Evolutionary conservation across 176 grass and related monocot genomes (phyloP).

Genomic region (Saccharum spontaneum): DNA sequence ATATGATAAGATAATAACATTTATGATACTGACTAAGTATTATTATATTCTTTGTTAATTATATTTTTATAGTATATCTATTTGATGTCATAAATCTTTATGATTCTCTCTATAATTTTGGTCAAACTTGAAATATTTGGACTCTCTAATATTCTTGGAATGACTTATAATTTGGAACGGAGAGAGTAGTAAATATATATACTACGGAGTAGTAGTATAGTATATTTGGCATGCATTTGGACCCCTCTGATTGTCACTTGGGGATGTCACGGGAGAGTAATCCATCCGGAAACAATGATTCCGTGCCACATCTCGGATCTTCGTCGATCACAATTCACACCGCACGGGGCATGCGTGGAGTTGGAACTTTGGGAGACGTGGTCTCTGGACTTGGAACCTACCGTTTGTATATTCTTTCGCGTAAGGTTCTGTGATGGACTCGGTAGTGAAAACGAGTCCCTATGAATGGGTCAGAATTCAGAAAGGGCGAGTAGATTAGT

Average conservation of each 20-base stretch:
- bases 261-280: neutral
- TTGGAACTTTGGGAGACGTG: neutral
- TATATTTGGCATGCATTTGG: neutral
- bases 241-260: neutral
- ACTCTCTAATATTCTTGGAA: too few relatives aligned
- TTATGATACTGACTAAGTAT: too few relatives aligned
- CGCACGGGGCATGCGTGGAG: neutral
- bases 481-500: neutral
- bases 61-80: too few relatives aligned
- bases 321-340: neutral
- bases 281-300: constrained; percentile 14
- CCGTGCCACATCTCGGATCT: too few relatives aligned
- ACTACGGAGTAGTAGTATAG: too few relatives aligned
- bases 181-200: too few relatives aligned
- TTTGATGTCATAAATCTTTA: too few relatives aligned
- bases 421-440: neutral
- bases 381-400: neutral
- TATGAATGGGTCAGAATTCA: neutral
- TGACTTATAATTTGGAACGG: too few relatives aligned
- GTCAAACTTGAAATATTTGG: too few relatives aligned
- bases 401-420: neutral
- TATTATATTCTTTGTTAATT: too few relatives aligned
- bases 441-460: neutral
- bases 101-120: neutral
- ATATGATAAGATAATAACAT: too few relatives aligned